A percentile compares a stretch with the other conserved stretches of the same genome.
Conservation (phyloP, 331 rosid species). For the Rhamnella rubrinervis region DNA sequence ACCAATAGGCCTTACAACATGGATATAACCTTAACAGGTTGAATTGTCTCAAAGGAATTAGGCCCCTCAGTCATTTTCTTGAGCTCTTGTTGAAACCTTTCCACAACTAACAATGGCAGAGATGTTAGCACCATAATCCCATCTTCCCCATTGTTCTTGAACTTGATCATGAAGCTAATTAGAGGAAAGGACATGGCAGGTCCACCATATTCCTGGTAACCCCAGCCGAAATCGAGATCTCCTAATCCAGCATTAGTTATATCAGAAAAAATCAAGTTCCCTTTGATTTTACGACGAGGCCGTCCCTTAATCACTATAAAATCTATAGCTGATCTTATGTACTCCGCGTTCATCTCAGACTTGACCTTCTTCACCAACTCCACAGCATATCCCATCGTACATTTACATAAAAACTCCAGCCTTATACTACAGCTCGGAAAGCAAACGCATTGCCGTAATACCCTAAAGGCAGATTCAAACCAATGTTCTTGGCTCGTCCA, state of each 20-base stretch:
- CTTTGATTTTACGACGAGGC: background rate
- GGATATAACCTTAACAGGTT: no score
- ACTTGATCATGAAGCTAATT: background rate
- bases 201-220: conserved; percentile 15
- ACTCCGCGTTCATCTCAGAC: background rate
- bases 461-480: background rate
- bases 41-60: background rate
- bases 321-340: background rate
- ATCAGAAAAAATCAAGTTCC: background rate
- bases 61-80: background rate
- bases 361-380: conserved; percentile 1
- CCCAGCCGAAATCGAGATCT: conserved; percentile 12
- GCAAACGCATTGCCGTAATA: conserved; percentile 7
- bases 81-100: conserved; percentile 17
- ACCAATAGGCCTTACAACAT: no score
- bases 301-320: background rate
- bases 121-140: conserved; percentile 11
- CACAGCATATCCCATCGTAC: background rate
- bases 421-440: no score
- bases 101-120: conserved; percentile 2
- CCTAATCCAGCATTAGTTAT: background rate
- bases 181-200: conserved; percentile 12
- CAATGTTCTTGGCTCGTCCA: conserved; percentile 12
- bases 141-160: background rate
- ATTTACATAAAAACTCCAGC: background rate